Evolutionary conservation across 2,329 filamentous ascomycete genomes (phyloP).

Genomic region (Dichotomopilus funicola): DNA sequence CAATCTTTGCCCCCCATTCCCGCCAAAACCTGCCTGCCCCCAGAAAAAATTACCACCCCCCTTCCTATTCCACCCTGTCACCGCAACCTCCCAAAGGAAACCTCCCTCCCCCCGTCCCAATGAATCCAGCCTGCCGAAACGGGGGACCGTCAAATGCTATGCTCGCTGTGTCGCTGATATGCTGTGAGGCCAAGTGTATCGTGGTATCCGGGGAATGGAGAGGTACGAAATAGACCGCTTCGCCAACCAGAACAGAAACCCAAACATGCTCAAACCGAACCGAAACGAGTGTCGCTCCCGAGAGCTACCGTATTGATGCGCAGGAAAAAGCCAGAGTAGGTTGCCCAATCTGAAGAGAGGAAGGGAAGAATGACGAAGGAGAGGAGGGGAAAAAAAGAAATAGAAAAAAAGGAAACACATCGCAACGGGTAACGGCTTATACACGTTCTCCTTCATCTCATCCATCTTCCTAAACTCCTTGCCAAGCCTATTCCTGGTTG

Average conservation of each 20-base stretch:
- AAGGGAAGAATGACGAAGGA: neutral
- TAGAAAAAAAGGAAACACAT: neutral
- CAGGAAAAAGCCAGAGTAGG: conserved; percentile 9
- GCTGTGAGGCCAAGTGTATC: conserved; percentile 28
- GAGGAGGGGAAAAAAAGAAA: neutral
- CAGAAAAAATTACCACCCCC: neutral
- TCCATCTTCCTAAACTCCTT: conserved; percentile 18
- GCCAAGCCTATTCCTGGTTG: conserved; percentile 13
- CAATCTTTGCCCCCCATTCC: conserved; percentile 20
- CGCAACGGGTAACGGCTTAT: neutral
- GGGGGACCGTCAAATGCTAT: conserved; percentile 16
- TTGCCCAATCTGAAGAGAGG: conserved; percentile 17
- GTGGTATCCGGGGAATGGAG: conserved; percentile 19
- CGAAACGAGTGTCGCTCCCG: conserved; percentile 8
- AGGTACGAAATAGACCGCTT: conserved; percentile 13
- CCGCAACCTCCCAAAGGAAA: no score
- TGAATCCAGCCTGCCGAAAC: conserved; percentile 6
- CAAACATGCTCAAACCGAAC: conserved; percentile 6
- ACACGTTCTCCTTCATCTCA: conserved; percentile 1
- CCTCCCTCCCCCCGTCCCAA: neutral
- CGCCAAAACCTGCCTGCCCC: conserved; percentile 10
- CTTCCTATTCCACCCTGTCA: conserved; percentile 2
- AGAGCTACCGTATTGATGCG: conserved; percentile 15
- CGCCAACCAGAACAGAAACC: conserved; percentile 11
- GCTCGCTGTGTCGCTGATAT: conserved; percentile 18